phyloP scores from a whole-genome alignment of 345 rosid genomes.

The Isatis tinctoria region DNA sequence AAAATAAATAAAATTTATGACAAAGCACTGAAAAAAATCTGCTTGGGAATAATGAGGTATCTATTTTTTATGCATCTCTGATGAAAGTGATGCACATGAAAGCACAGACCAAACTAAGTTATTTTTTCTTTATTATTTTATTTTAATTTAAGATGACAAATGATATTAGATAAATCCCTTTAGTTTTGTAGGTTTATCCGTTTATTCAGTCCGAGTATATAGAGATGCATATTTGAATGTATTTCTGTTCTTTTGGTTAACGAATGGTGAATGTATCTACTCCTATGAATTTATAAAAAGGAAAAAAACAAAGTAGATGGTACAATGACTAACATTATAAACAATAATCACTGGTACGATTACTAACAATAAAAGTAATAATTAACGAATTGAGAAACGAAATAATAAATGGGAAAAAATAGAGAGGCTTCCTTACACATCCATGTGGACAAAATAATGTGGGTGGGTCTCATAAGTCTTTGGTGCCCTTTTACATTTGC shows the following conservation, averaged over 20 bases:
- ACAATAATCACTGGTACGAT: constrained; percentile 6
- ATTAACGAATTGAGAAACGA: neutral
- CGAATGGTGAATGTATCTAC: neutral
- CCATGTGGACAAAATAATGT: constrained; percentile 72
- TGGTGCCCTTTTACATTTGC: constrained; percentile 49
- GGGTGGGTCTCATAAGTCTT: constrained; percentile 48
- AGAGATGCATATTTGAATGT: neutral
- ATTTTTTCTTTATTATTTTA: neutral
- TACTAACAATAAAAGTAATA: constrained; percentile 1
- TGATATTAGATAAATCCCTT: neutral
- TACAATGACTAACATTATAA: constrained; percentile 14
- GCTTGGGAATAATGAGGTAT: constrained; percentile 38
- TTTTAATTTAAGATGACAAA: neutral
- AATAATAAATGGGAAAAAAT: constrained; percentile 16
- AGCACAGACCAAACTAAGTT: constrained; percentile 13
- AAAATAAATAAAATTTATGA: neutral
- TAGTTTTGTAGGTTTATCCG: neutral
- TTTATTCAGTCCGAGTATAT: neutral
- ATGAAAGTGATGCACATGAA: constrained; percentile 39
- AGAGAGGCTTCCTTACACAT: constrained; percentile 41
- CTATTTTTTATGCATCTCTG: constrained; percentile 33
- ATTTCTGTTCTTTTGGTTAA: neutral
- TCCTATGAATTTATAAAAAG: neutral
- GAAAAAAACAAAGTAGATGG: constrained; percentile 5
- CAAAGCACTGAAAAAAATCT: constrained; percentile 27